Conservation (phyloP, 2,329 filamentous ascomycete species). For the Fusarium aywerte region DNA sequence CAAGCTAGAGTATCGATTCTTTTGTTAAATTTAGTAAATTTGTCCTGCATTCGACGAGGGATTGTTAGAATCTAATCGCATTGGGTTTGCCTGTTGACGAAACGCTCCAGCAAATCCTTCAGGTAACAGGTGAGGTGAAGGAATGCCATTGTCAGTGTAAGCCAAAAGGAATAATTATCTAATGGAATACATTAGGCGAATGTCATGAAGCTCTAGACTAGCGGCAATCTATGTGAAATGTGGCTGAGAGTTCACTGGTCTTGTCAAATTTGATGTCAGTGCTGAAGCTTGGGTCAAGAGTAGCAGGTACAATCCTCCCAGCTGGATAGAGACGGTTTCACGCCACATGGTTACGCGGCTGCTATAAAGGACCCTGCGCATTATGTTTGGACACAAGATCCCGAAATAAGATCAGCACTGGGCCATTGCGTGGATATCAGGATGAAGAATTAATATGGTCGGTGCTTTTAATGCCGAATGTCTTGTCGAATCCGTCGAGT, state of each 20-base stretch:
- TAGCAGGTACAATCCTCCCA: conserved; percentile 27
- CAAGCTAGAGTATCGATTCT: neutral
- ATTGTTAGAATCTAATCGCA: neutral
- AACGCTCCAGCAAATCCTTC: conserved; percentile 29
- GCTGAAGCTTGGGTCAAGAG: conserved; percentile 21
- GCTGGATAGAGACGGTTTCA: conserved; percentile 16
- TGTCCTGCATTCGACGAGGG: neutral
- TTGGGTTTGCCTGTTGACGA: conserved; percentile 15
- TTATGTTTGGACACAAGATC: conserved; percentile 24
- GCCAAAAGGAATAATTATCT: neutral
- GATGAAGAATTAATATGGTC: conserved; percentile 12
- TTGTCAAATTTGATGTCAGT: conserved; percentile 9
- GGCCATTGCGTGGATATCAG: conserved; percentile 14
- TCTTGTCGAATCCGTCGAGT: neutral
- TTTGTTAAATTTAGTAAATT: neutral
- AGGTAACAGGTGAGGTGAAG: neutral
- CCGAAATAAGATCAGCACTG: conserved; percentile 12
- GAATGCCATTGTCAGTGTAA: neutral
- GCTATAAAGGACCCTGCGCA: conserved; percentile 23
- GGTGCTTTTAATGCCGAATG: conserved; percentile 19
- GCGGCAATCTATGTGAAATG: conserved; percentile 33
- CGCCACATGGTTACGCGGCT: conserved; percentile 27
- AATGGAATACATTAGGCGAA: neutral
- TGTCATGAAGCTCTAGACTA: neutral
- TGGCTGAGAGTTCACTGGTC: conserved; percentile 16